Evolutionary conservation across 1,284 basidiomycete species (phyloP).

Genomic region (Trametes hirsuta): DNA sequence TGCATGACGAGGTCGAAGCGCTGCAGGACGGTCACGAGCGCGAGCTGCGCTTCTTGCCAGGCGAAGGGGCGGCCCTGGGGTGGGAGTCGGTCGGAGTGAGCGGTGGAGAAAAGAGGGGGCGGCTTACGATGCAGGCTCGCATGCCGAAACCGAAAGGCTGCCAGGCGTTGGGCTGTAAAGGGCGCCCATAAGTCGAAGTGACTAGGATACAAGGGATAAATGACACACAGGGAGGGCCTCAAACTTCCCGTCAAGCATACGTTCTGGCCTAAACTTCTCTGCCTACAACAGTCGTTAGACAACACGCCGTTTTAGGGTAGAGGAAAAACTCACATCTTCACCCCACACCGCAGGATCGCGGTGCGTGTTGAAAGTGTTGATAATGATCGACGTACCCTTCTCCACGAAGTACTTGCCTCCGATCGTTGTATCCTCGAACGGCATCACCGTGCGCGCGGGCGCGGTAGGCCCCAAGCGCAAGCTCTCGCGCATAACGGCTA

Average conservation of each 20-base stretch:
- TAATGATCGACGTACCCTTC: constrained; percentile 35
- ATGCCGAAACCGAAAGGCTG: constrained; percentile 48
- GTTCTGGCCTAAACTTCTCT: constrained; percentile 46
- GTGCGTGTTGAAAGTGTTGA: constrained; percentile 42
- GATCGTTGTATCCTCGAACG: constrained; percentile 41
- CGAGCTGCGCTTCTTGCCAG: constrained; percentile 51
- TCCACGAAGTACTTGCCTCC: constrained; percentile 44
- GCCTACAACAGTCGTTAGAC: constrained; percentile 26
- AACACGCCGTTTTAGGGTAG: neutral
- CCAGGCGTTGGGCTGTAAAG: constrained; percentile 43
- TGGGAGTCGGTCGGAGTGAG: neutral
- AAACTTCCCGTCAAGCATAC: constrained; percentile 51
- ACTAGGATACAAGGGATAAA: neutral
- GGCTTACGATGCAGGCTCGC: constrained; percentile 43
- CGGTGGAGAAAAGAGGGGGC: neutral
- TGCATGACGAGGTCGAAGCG: constrained; percentile 48
- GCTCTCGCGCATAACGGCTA: constrained; percentile 51
- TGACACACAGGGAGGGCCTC: constrained; percentile 42
- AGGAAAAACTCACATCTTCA: constrained; percentile 42
- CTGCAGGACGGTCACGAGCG: constrained; percentile 45
- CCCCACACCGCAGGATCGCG: constrained; percentile 52
- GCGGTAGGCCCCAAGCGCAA: constrained; percentile 49
- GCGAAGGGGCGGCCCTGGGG: constrained; percentile 47
- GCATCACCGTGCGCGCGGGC: constrained; percentile 36
- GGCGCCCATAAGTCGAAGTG: neutral